Evolutionary conservation across 2,329 filamentous ascomycete species (phyloP), one percentile per base, ranked within the genome.

Genomic region (Lachnellula suecica): DNA sequence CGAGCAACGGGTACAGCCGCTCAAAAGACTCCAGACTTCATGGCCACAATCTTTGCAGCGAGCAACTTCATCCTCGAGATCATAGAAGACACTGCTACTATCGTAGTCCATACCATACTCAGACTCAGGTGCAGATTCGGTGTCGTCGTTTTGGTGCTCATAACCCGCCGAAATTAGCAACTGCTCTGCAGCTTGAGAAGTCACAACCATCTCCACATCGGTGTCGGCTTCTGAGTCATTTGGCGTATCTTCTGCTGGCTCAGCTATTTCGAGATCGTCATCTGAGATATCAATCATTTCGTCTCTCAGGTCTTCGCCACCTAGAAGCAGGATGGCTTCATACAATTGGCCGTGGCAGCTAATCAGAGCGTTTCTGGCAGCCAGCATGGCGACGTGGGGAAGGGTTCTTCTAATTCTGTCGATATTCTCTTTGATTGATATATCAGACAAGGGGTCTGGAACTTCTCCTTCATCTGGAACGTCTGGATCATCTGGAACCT

Each of bases 11-110:
- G 58, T 60, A 43, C 62, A 66, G 38, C 49, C 38, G 20, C 60
- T 63, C 1, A 17, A 9, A 15, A 37, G 38, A 10, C 49, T 48
- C 58, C 58, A 65, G 2, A 62, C n/a, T 48, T 67, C 65, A 34
- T 65, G 55, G 4, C 44, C 44, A 22, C 65, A 67, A 4, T 13
- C 17, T 23, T 27, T 43, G 27, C 65, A 67, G 13, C 65, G 56
- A 31, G 48, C 22, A 8, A 66, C 41, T 3, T 44, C 19, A 42
- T 66, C 62, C 1, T 31, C 43, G 2, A 8, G 2, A 44, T 64
- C 62, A 23, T 37, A 59, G 46, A 47, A 51, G 20, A 41, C 41
- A 8, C 8, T 17, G 11, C 13, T 9, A 7, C 37, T 44, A 17
- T 19, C 23, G n/a, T 44, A 29, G 4, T 27, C 19, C 7, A 35